Evolutionary conservation across 257 asterid genomes (phyloP).

Genomic region (Jaltomata sinuosa): DNA sequence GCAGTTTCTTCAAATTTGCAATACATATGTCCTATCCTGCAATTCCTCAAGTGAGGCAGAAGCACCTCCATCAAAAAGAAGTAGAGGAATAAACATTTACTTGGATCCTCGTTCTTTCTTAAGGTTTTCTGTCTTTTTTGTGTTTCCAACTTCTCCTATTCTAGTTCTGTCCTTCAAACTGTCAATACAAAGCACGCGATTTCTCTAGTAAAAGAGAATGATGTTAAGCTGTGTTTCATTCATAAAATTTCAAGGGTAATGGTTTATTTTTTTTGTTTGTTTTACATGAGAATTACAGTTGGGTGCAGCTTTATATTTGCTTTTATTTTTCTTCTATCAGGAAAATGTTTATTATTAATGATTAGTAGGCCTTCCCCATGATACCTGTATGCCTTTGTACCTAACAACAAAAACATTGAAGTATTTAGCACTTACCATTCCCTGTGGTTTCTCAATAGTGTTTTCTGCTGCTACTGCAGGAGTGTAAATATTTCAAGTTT

Average conservation of each 20-base stretch:
- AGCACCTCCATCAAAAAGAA: conserved; percentile 31
- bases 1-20: conserved; percentile 18
- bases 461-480: not conserved
- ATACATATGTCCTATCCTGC: conserved; percentile 33
- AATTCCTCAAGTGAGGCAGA: conserved; percentile 29
- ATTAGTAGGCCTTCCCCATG: not conserved
- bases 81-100: conserved; percentile 50
- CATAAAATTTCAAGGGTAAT: not conserved
- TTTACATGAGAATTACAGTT: not conserved
- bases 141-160: not conserved
- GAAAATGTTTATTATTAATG: not conserved
- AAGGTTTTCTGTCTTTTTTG: not conserved
- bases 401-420: not conserved
- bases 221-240: not conserved
- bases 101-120: not conserved
- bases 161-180: not conserved
- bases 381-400: not conserved
- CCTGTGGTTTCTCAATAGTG: not conserved
- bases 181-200: not conserved
- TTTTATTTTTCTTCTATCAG: not conserved
- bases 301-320: not conserved
- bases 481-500: not conserved
- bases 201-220: not conserved
- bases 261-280: not conserved
- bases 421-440: not conserved